Evolutionary conservation across 2,329 filamentous ascomycete genomes (phyloP).

Genomic region (Byssothecium circinans): DNA sequence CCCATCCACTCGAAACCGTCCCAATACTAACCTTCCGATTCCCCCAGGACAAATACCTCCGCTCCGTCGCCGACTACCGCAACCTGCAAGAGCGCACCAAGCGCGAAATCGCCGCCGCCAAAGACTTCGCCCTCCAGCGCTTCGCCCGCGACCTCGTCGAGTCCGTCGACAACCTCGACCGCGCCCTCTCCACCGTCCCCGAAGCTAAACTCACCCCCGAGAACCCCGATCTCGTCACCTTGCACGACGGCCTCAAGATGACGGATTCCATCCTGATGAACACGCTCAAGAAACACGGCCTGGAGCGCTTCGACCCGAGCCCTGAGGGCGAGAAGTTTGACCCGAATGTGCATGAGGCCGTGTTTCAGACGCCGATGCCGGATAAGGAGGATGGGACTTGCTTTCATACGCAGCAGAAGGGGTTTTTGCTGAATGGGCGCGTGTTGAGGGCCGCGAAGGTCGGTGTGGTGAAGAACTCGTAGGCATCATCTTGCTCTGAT

Average conservation of each 20-base stretch:
- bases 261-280: constrained; percentile 85
- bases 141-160: constrained; percentile 96
- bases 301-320: constrained; percentile 82
- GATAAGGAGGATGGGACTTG: constrained; percentile 89
- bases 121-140: constrained; percentile 89
- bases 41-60: constrained; percentile 87
- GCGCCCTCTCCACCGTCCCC: constrained; percentile 79
- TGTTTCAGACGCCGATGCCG: constrained; percentile 85
- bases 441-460: constrained; percentile 92
- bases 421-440: constrained; percentile 89
- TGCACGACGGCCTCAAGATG: constrained; percentile 93
- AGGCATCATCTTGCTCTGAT: constrained; percentile 18
- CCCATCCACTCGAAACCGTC: constrained; percentile 1
- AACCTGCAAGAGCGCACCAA: constrained; percentile 95
- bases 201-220: constrained; percentile 66
- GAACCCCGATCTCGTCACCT: constrained; percentile 73
- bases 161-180: constrained; percentile 95
- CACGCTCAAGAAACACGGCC: constrained; percentile 89
- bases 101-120: constrained; percentile 83
- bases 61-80: constrained; percentile 92
- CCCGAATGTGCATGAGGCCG: constrained; percentile 94
- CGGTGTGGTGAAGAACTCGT: constrained; percentile 85
- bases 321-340: constrained; percentile 81
- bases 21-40: neutral
- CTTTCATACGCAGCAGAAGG: constrained; percentile 93